Evolutionary conservation across 2,329 filamentous ascomycete species (phyloP), one percentile per base, ranked within the genome.

Genomic region (Sclerotinia trifoliorum): DNA sequence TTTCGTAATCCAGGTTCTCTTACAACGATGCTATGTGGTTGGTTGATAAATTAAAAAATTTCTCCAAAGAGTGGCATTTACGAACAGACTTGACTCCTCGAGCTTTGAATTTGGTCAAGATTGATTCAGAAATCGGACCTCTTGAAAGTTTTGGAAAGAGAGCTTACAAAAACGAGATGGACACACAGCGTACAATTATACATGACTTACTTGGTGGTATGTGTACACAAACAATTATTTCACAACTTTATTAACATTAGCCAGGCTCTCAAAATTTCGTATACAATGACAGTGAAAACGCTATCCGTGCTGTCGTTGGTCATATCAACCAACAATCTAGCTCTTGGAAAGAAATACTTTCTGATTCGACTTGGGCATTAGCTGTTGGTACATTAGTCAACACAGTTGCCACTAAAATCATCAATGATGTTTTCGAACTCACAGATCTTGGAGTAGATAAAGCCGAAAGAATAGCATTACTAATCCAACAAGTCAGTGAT

Each of bases 21-120:
- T 90, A 90, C 74, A 91, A 90, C 70, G 88, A 91, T 74, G 83
- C 86, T 49, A 84, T 83, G 72, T 89, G 89, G 75, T 79, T 91
- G 10, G 83, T 87, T 1, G 86, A 89, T 73, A 81, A 81, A 63
- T 78, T 90, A 8, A 77, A 79, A 3, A 81, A 83, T 1, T 83
- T 87, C 67, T 77, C 81, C 0, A 74, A 77, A 2, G 73, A 78
- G 1, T 89, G 86, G 87, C 84, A 84, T 72, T 74, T 79, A 26
- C 83, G 86, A 2, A 78, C 81, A 7, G 84, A 88, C 70, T 75
- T 89, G 8, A 80, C 80, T 2, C 75, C 80, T 2, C 80, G 83
- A 15, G 84, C 85, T 1, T 81, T 81, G 56, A 81, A 79, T 65
- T 84, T 87, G 81, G 79, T 89, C 24, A 84, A 84, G 21, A 79